Base-by-base conservation (phyloP, 305 asterid species). In the Fraxinus angustifolia region DNA sequence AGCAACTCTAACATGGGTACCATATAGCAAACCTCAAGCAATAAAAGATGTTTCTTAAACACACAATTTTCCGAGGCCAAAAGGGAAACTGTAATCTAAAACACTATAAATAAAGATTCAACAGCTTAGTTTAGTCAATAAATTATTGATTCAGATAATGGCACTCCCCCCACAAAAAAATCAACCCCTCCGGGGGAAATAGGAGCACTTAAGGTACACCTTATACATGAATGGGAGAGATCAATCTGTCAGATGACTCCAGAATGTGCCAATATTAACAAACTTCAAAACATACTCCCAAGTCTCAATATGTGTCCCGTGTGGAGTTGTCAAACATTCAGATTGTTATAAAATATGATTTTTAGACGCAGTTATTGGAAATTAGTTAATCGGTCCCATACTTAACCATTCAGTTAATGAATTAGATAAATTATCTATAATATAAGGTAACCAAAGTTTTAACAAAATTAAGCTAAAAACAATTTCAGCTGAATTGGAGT, bases 71-170 rank as follows among this genome's bases (percentile, higher is more conserved):
- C 77, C 6, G 74, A 74, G 65, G 68, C 77, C 65, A 58, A 79
- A 76, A 16, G 42, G 48, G 81, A 84, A 84, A 56, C 26, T 33
- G 76, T 35, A 75, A 78, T 68, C 34, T 53, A 53, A 16, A 53
- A 53, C 23, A 53, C 65, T 17, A 53, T 1, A 53, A 53, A n/a
- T n/a, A 53, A 53, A 16, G 23, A 53, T 53, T 17, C 65, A 53
- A 17, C 19, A n/a, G 26, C 65, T n/a, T n/a, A 53, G 8, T 53
- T 53, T n/a, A n/a, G 26, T 53, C 7, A 53, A 53, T n/a, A 53
- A 50, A 4, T 53, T n/a, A 53, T 53, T 53, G 62, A 53, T 1
- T n/a, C 62, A 53, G 62, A 53, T 53, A 4, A 53, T 0, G 0
- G 4, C 62, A 0, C 4, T 16, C 21, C 60, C 8, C 17, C 60